Percentiles rank a stretch among this genome's conserved stretches.
Evolutionary conservation across 805 yeast genomes (phyloP).

Genomic region (Metschnikowia lachancei): DNA sequence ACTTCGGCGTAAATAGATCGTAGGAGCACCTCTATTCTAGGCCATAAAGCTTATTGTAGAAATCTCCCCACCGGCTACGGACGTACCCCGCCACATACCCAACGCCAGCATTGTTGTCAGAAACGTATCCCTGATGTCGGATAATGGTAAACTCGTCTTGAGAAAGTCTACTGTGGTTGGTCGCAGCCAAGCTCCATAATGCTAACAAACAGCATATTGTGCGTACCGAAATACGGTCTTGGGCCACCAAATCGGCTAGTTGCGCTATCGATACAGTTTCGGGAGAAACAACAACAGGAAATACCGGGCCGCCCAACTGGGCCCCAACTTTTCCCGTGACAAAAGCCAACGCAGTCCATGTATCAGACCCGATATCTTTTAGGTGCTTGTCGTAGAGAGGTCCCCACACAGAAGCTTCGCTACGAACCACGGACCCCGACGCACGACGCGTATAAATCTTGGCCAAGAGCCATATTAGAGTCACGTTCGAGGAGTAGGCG

Average conservation of each 20-base stretch:
- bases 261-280: constrained; percentile 13
- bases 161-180: neutral
- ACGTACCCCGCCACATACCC: too few relatives aligned
- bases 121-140: too few relatives aligned
- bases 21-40: constrained; percentile 26
- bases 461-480: constrained; percentile 21
- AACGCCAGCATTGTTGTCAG: too few relatives aligned
- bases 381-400: constrained; percentile 2
- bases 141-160: neutral
- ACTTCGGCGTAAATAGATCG: too few relatives aligned
- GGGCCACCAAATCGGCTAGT: constrained; percentile 18
- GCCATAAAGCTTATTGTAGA: constrained; percentile 34
- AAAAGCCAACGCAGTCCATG: constrained; percentile 6
- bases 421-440: neutral
- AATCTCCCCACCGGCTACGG: constrained; percentile 26
- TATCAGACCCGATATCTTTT: neutral
- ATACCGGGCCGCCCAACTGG: neutral
- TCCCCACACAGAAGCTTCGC: constrained; percentile 5
- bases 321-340: constrained; percentile 1
- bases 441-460: constrained; percentile 9
- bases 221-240: constrained; percentile 28
- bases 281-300: neutral
- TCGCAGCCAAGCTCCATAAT: constrained; percentile 32
- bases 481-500: constrained; percentile 23
- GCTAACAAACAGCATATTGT: constrained; percentile 36